These are phyloP conservation scores for Ophiostoma populinum DNA, from an alignment of 2,329 filamentous ascomycete genomes.

Conservation along the genomic window DNA sequence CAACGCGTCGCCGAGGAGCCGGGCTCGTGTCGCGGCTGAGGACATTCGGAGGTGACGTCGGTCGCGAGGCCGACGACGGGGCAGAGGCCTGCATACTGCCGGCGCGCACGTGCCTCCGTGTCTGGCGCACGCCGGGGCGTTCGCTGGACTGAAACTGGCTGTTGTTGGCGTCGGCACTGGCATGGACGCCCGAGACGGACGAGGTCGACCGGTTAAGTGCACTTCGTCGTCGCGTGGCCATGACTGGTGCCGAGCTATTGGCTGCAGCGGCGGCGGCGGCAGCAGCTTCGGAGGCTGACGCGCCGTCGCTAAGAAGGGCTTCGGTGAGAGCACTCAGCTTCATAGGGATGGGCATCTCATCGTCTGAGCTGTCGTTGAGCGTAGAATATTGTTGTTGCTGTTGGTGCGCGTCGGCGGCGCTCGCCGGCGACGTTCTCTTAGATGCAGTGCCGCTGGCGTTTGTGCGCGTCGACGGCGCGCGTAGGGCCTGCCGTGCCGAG, in stretches of 20 bases:
- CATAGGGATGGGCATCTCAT: conserved; percentile 81
- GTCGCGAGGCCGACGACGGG: conserved; percentile 16
- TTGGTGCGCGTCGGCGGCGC: conserved; percentile 7
- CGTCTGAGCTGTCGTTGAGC: conserved; percentile 76
- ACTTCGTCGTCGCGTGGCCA: conserved; percentile 32
- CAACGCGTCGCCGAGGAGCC: conserved; percentile 34
- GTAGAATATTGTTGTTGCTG: conserved; percentile 30
- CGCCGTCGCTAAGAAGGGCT: conserved; percentile 54
- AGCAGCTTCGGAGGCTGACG: conserved; percentile 25
- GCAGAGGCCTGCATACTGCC: conserved; percentile 26
- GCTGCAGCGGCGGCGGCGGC: conserved; percentile 11
- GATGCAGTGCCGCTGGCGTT: conserved; percentile 16
- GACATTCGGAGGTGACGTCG: conserved; percentile 22
- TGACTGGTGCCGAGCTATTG: conserved; percentile 25
- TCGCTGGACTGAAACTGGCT: conserved; percentile 11
- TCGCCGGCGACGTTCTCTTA: conserved; percentile 5
- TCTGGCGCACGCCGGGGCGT: conserved; percentile 13
- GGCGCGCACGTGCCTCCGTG: conserved; percentile 27
- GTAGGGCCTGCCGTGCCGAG: conserved; percentile 37
- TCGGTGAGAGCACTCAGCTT: conserved; percentile 88
- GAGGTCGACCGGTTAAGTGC: conserved; percentile 27
- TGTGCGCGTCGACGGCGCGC: conserved; percentile 30
- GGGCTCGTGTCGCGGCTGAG: conserved; percentile 34
- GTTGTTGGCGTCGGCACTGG: conserved; percentile 24
- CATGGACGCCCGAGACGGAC: conserved; percentile 23